Base-by-base conservation (phyloP, 208 protist genomes). In the Trypanosoma grayi region DNA sequence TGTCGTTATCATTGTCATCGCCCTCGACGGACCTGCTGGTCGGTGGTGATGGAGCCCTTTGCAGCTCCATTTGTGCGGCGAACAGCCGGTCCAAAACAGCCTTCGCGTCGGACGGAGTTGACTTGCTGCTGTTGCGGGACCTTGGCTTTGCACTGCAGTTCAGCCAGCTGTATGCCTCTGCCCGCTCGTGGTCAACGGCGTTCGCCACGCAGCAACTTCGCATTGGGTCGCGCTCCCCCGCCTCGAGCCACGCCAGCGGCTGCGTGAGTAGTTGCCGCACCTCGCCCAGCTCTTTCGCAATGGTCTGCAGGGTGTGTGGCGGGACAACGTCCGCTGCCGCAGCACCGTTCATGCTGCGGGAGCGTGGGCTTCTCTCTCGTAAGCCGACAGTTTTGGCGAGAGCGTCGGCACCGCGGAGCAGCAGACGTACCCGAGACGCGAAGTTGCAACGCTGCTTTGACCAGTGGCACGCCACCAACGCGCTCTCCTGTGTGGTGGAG, bases 401-500 rank as follows among this genome's bases (percentile, higher is more conserved):
- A 13, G 74, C 56, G n/a, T 73, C 52, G 2, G 62, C 63, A 30
- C 59, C 60, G 3, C 69, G 69, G 25, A 86, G 47, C 4, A 66
- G 51, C 34, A 58, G 62, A 46, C 60, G 76, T 27, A 59, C 59
- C 30, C 58, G 4, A 0, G 18, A 27, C 14, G 47, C 43, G 7
- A 83, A 57, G n/a, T 50, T 57, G 11, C 53, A 33, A 22, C 74
- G 72, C 55, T 79, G 72, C 24, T 80, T 75, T 30, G 65, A 69
- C 79, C 78, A 90, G 60, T 90, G 81, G 53, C 79, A 77, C 3
- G 71, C 16, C n/a, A 76, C 73, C 0, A 81, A 41, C 11, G 71
- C 75, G 37, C 75, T 76, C 31, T 66, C 64, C 58, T 87, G 65
- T 27, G 63, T 70, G 14, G 59, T 20, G 13, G 52, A 37, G 41